Base-by-base conservation (phyloP, 441 rosid species). In the Euphorbia neoarborescens region DNA sequence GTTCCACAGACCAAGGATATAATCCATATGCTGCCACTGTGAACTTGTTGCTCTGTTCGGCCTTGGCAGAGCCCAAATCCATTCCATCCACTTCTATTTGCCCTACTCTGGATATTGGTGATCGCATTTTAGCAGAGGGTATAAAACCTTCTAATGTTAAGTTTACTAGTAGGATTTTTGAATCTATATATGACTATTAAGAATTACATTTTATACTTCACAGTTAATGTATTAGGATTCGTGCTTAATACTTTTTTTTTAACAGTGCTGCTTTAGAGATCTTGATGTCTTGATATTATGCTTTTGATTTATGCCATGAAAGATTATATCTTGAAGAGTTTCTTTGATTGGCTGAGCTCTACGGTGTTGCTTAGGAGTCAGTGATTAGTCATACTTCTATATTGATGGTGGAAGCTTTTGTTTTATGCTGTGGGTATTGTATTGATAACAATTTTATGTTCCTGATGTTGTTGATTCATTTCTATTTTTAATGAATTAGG, bases 41-140 rank as follows among this genome's bases (percentile, higher is more conserved):
- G 53, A 86, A 81, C 76, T 63, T 94, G 32, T 78, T 94, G 70
- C 90, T 94, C 79, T 82, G 96, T 75, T 77, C 90, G 48, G 84
- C 92, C 53, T 82, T 92, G 73, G 98, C 96, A 17, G 99, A 94
- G 87, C 96, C 98, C 0, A 87, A 94, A 83, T 94, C 85, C 62
- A 94, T 94, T 79, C 97, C 99, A 73, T 90, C 97, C 48, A 75
- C 86, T 76, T 94, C 98, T 48, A 94, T 94, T 97, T 88, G 77
- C 82, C 99, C 99, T 58, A 91, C 96, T 34, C 86, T 94, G 74
- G 97, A 91, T 78, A 90, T 87, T 28, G 97, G 99, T 68, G 99
- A 94, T 71, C 88, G 94, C 71, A 75, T 94, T 69, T 87, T 94
- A 65, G 98, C 96, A 34, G 97, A 94, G 81, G 98, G 98, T 91